Percentiles rank a stretch among this genome's conserved stretches.
Evolutionary conservation across 208 protist species (phyloP).

Genomic region (Leishmania gerbilli): DNA sequence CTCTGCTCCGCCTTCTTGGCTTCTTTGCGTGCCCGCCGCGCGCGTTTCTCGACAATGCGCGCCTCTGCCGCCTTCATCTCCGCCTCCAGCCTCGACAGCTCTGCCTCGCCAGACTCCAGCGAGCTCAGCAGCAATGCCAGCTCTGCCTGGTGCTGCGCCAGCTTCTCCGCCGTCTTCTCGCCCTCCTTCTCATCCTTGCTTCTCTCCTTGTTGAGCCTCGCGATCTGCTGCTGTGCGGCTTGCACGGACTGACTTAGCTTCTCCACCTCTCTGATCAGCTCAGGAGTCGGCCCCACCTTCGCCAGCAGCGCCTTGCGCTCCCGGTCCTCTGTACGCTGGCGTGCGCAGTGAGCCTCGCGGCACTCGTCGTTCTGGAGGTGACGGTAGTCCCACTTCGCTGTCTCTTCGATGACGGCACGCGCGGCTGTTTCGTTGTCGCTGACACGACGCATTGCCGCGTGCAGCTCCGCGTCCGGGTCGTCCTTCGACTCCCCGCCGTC

Average conservation of each 20-base stretch:
- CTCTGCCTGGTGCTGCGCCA: constrained; percentile 54
- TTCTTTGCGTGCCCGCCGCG: constrained; percentile 35
- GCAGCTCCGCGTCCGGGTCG: constrained; percentile 22
- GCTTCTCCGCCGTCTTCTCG: constrained; percentile 38
- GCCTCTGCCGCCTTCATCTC: constrained; percentile 39
- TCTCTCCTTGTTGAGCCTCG: constrained; percentile 70
- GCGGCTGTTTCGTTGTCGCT: constrained; percentile 11
- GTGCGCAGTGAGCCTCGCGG: constrained; percentile 49
- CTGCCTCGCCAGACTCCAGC: constrained; percentile 20
- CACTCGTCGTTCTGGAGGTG: constrained; percentile 54
- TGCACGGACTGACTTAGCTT: constrained; percentile 54
- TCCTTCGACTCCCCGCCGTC: constrained; percentile 34
- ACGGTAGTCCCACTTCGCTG: constrained; percentile 21
- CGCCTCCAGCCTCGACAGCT: constrained; percentile 42
- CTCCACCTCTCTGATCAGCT: constrained; percentile 66
- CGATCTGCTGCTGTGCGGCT: constrained; percentile 49
- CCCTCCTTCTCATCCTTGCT: constrained; percentile 57
- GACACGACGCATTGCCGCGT: constrained; percentile 15
- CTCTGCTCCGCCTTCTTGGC: constrained; percentile 33
- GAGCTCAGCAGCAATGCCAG: constrained; percentile 30
- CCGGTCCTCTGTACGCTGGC: constrained; percentile 60
- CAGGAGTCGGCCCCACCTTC: constrained; percentile 63
- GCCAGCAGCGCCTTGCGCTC: constrained; percentile 64
- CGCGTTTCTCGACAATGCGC: constrained; percentile 37
- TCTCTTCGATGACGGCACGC: constrained; percentile 9